Evolutionary conservation across 768 basidiomycete genomes (phyloP).

Genomic region (Agaricus blazei): DNA sequence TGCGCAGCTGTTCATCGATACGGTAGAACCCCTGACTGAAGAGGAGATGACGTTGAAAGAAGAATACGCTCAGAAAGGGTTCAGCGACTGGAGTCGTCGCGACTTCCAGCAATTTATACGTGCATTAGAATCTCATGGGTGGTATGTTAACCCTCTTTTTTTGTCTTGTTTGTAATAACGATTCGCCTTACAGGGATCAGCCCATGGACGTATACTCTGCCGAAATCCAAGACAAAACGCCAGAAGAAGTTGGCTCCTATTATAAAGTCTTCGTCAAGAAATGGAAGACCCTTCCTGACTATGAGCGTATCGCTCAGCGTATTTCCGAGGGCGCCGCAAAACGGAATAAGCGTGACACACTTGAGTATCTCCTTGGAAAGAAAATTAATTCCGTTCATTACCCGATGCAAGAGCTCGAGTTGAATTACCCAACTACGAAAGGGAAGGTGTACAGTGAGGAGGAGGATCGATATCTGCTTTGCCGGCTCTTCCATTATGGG

Average conservation of each 20-base stretch:
- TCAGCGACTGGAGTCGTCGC: slow-evolving; percentile 86
- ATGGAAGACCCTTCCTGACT: slow-evolving; percentile 80
- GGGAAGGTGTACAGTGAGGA: slow-evolving; percentile 97
- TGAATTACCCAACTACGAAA: slow-evolving; percentile 93
- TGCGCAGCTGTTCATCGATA: slow-evolving; percentile 87
- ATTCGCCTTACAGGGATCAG: slow-evolving; percentile 43
- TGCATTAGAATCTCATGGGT: slow-evolving; percentile 63
- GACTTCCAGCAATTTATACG: slow-evolving; percentile 92
- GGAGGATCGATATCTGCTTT: slow-evolving; percentile 93
- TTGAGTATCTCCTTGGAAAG: slow-evolving; percentile 69
- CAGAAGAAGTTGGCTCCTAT: slow-evolving; percentile 75
- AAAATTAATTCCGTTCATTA: slow-evolving; percentile 82
- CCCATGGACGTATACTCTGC: slow-evolving; percentile 64
- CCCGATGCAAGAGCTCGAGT: slow-evolving; percentile 96
- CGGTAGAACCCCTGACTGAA: slow-evolving; percentile 89
- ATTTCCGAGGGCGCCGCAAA: slow-evolving; percentile 88
- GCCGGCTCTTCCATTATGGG: slow-evolving; percentile 85
- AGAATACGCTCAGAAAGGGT: slow-evolving; percentile 68
- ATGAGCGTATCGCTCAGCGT: slow-evolving; percentile 75
- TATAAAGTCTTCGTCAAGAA: slow-evolving; percentile 84
- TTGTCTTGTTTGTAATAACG: background rate
- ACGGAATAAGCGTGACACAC: slow-evolving; percentile 79
- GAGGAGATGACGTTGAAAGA: slow-evolving; percentile 84
- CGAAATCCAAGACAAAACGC: slow-evolving; percentile 81
- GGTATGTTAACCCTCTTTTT: slow-evolving; percentile 38